phyloP scores from a whole-genome alignment of 495 filamentous ascomycete genomes.

The Lasiosphaeria hispida region DNA sequence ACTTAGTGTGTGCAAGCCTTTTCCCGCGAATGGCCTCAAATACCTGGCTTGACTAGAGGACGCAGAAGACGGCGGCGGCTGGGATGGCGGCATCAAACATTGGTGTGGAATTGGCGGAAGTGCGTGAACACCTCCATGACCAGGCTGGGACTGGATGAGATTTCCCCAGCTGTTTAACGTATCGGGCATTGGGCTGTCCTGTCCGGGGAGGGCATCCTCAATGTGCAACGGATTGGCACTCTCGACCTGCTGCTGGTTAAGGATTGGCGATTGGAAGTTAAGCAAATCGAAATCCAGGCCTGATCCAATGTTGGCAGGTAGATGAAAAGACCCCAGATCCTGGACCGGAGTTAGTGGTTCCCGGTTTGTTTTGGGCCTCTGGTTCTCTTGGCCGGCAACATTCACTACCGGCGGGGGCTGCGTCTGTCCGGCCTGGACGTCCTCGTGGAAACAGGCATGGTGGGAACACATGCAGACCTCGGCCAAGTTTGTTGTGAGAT shows the following conservation, averaged over 20 bases:
- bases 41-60: constrained; percentile 46
- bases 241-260: constrained; percentile 16
- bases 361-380: constrained; percentile 38
- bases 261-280: constrained; percentile 26
- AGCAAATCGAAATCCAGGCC: constrained; percentile 35
- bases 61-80: constrained; percentile 45
- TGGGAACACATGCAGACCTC: constrained; percentile 67
- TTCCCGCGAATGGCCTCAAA: constrained; percentile 48
- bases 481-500: constrained; percentile 27
- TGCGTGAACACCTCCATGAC: constrained; percentile 19
- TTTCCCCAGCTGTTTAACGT: constrained; percentile 47
- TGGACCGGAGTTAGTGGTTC: constrained; percentile 46
- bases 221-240: constrained; percentile 16
- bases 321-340: constrained; percentile 36
- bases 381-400: constrained; percentile 44
- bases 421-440: constrained; percentile 29
- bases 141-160: constrained; percentile 37
- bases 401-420: constrained; percentile 15
- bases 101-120: constrained; percentile 53
- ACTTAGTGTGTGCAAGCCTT: constrained; percentile 47
- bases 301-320: constrained; percentile 31
- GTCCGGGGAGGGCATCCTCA: constrained; percentile 23
- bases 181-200: constrained; percentile 47
- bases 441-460: constrained; percentile 70
- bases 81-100: constrained; percentile 45